These are phyloP conservation scores for Phytomonas sp. DNA, from an alignment of 208 protist species.

Conservation along the genomic window DNA sequence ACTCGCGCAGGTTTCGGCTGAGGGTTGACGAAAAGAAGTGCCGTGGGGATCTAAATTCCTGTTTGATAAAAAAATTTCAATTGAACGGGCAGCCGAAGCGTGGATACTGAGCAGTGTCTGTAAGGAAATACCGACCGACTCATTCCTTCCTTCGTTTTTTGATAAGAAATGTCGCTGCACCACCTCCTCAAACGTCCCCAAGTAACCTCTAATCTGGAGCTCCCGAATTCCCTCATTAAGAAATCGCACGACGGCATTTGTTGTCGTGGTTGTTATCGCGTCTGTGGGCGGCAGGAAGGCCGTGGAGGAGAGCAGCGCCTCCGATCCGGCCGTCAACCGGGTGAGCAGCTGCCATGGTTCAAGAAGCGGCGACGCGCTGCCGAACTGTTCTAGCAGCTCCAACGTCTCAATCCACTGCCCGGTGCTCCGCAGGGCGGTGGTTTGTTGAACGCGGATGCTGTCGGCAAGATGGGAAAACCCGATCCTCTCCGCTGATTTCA, in stretches of 20 bases:
- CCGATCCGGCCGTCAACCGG: not conserved
- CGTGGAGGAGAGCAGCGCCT: not conserved
- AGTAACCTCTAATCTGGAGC: not conserved
- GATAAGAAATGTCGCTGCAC: not conserved
- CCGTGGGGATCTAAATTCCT: not conserved
- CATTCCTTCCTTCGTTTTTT: not conserved
- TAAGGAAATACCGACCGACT: not conserved
- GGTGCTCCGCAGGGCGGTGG: constrained; percentile 11
- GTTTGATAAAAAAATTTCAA: not conserved
- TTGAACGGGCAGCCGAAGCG: not conserved
- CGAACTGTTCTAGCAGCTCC: constrained; percentile 6
- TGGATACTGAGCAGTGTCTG: not conserved
- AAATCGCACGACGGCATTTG: not conserved
- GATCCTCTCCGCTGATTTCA: constrained; percentile 27
- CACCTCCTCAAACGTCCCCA: not conserved
- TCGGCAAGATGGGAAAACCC: constrained; percentile 24
- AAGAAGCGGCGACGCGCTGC: not conserved
- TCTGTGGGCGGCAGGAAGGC: not conserved
- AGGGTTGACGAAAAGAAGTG: not conserved
- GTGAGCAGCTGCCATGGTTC: not conserved
- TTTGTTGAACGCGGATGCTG: constrained; percentile 13
- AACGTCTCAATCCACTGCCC: constrained; percentile 7
- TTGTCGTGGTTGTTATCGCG: not conserved
- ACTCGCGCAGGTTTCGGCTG: not conserved
- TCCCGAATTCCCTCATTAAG: not conserved